phyloP scores from a whole-genome alignment of 176 grass and related monocot genomes.

The Triticum monococcum region DNA sequence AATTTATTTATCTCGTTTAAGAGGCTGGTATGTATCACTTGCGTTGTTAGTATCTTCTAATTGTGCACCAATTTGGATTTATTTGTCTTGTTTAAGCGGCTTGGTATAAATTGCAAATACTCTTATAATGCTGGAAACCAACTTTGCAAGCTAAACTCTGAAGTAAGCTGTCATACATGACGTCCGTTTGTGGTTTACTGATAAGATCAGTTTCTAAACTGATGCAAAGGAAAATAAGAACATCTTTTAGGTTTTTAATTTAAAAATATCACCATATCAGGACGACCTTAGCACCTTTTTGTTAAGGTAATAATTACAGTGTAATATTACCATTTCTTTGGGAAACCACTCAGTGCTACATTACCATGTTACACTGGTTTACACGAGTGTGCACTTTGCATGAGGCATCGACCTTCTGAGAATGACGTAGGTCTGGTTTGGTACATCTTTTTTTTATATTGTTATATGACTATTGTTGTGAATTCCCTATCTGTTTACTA shows the following conservation, averaged over 20 bases:
- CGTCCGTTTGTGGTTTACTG: background rate
- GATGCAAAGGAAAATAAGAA: background rate
- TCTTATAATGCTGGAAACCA: background rate
- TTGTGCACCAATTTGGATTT: background rate
- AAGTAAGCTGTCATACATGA: background rate
- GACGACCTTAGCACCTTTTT: background rate
- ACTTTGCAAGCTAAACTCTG: background rate
- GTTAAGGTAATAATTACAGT: background rate
- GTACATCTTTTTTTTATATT: conserved; percentile 10
- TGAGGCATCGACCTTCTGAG: background rate
- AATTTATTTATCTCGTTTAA: background rate
- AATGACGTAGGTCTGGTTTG: background rate
- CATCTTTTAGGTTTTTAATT: background rate
- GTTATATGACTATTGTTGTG: background rate
- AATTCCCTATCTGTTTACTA: background rate
- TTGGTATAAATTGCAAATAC: background rate
- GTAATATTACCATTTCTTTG: background rate
- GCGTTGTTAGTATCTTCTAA: background rate
- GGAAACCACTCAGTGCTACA: background rate
- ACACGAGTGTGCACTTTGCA: background rate
- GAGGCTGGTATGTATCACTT: too few species aligned
- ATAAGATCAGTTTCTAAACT: background rate
- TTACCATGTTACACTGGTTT: conserved; percentile 10
- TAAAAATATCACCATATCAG: background rate
- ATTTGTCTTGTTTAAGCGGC: background rate